Conservation (phyloP, 192 early-diverging fungal genomes). For the Dissophora ornata region DNA sequence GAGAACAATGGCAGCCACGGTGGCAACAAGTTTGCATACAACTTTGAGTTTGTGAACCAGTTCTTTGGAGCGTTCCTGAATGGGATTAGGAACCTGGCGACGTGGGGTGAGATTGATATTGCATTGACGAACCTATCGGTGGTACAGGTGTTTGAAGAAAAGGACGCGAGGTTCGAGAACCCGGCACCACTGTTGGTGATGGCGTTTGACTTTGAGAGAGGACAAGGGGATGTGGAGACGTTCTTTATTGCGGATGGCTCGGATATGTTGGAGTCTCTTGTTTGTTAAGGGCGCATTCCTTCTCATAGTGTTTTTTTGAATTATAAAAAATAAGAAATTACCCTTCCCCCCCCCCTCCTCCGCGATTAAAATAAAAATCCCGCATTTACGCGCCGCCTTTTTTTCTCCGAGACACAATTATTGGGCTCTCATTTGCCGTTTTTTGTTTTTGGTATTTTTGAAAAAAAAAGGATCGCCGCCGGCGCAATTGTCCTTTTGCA, state of each 20-base stretch:
- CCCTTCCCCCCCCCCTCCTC: no score
- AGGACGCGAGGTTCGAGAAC: conserved; percentile 39
- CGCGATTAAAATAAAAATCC: no score
- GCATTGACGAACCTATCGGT: conserved; percentile 64
- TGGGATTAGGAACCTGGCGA: conserved; percentile 55
- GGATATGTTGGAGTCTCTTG: conserved; percentile 41
- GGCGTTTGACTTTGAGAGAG: conserved; percentile 66
- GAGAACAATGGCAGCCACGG: no score
- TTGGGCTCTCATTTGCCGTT: no score
- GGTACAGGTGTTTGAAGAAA: conserved; percentile 61
- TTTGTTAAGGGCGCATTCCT: conserved; percentile 9
- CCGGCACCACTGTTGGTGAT: conserved; percentile 54
- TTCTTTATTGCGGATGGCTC: conserved; percentile 55
- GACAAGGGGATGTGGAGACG: conserved; percentile 62
- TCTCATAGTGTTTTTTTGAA: neutral
- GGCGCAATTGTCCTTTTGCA: no score
- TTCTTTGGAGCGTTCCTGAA: conserved; percentile 69
- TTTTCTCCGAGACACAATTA: no score
- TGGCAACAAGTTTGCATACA: conserved; percentile 62
- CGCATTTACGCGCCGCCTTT: no score
- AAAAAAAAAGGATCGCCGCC: no score
- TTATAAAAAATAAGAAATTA: no score
- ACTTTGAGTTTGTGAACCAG: conserved; percentile 66
- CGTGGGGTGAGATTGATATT: conserved; percentile 65
- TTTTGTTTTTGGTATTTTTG: no score